Evolutionary conservation across 805 yeast genomes (phyloP).

Genomic region (Metahyphopichia silvanorum): DNA sequence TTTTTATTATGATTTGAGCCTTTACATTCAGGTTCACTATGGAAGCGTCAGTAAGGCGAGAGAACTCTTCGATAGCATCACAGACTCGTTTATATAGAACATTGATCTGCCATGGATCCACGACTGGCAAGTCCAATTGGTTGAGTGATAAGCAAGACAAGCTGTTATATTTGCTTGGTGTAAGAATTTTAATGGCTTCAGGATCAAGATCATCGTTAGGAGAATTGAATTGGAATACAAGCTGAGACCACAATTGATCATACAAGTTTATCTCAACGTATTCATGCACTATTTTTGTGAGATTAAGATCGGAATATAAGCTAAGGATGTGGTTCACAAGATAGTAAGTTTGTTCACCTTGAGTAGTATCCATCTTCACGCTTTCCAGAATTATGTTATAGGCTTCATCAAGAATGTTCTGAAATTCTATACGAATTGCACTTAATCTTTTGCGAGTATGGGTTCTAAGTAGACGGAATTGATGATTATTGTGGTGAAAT

Average conservation of each 20-base stretch:
- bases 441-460: conserved; percentile 23
- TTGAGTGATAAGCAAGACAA: conserved; percentile 44
- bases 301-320: conserved; percentile 40
- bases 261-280: conserved; percentile 71
- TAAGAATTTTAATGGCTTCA: conserved; percentile 23
- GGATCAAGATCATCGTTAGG: conserved; percentile 16
- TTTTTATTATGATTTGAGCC: conserved; percentile 44
- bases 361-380: conserved; percentile 29
- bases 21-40: conserved; percentile 45
- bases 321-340: conserved; percentile 26
- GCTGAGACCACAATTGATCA: conserved; percentile 60
- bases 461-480: conserved; percentile 27
- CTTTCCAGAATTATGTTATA: conserved; percentile 36
- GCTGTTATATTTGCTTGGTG: conserved; percentile 27
- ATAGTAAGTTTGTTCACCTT: conserved; percentile 32
- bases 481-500: conserved; percentile 39
- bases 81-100: conserved; percentile 38
- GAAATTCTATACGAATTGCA: conserved; percentile 28
- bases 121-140: conserved; percentile 47
- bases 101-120: conserved; percentile 38
- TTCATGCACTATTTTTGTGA: conserved; percentile 55
- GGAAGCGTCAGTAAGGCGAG: conserved; percentile 38
- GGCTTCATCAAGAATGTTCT: conserved; percentile 30
- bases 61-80: conserved; percentile 51
- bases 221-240: conserved; percentile 31